Conservation (phyloP, 306 rosid species). For the Cicer chorassanicum region DNA sequence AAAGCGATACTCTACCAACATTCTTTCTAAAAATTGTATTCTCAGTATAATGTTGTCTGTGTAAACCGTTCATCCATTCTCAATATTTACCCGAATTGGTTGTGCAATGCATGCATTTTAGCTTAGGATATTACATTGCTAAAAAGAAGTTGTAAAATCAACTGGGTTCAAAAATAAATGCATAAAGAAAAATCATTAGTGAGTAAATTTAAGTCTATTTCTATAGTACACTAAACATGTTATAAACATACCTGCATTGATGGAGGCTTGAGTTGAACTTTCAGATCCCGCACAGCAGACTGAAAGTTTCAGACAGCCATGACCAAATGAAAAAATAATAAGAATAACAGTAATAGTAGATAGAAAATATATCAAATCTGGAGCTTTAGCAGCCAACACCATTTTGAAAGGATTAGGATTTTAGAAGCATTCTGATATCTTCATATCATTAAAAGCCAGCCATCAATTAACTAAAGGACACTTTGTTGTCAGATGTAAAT, state of each 20-base stretch:
- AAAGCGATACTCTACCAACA: not conserved
- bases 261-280: conserved; percentile 93
- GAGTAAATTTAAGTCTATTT: conserved; percentile 1
- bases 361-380: conserved; percentile 20
- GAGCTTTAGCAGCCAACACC: conserved; percentile 31
- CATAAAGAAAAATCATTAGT: conserved; percentile 7
- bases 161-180: not conserved
- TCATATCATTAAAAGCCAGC: conserved; percentile 18
- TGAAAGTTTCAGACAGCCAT: conserved; percentile 48
- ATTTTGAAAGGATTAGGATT: conserved; percentile 20
- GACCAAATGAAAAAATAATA: conserved; percentile 15
- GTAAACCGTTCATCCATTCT: not conserved
- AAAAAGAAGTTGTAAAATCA: conserved; percentile 8
- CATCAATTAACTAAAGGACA: conserved; percentile 33
- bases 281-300: conserved; percentile 92
- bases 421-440: not conserved
- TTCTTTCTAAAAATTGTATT: not conserved
- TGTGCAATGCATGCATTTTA: too few species aligned
- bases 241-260: conserved; percentile 77
- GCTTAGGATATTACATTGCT: not conserved
- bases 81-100: too few species aligned
- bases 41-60: not conserved
- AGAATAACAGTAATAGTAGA: conserved; percentile 8
- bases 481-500: conserved; percentile 24
- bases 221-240: conserved; percentile 13